Evolutionary conservation across 192 early-diverging fungal species (phyloP), one percentile per base, ranked within the genome.

Genomic region (Coemansia sp.): DNA sequence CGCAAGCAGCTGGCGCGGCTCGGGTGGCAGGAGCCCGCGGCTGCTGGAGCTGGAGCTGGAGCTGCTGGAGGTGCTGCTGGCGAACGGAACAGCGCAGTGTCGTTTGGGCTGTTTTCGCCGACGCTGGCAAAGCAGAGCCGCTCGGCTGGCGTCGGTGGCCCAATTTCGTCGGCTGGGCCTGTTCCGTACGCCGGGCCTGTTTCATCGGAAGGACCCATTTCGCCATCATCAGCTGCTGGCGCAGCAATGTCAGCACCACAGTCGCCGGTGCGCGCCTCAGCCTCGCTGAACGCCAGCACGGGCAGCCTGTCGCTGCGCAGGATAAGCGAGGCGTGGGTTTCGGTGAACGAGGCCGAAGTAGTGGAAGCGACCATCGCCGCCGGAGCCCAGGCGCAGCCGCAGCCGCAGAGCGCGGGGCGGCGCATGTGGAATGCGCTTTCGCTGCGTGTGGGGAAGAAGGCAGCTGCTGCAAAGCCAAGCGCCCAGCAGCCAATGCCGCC

Each of bases 361-460:
- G 42, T 21, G 22, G 42, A 44, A 5, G 42, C 42, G 42, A 16
- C 42, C 48, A 28, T 24, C 48, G 35, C 35, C 35, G 35, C 11
- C 12, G 5, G 12, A 38, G 35, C 11, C 12, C 11, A 31, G 8
- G 30, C 30, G 30, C 30, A 31, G n/a, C 40, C 23, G 38, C 40
- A 30, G 18, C 18, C 31, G 46, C 50, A 32, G 48, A 67, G 44
- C 65, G 40, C 48, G 11, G 52, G 58, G 4, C 58, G 57, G 25
- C 65, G 65, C 21, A 16, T 50, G 21, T 67, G 65, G 65, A 57
- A 25, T 14, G 51, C 65, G 21, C 31, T 67, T 14, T 48, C 58
- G 35, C 31, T 43, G 5, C 40, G 35, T 24, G 54, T 50, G 48
- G 48, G 24, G 22, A 28, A n/a, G 1, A 28, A 50, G 28, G 25